Percentiles rank a stretch among this genome's conserved stretches.
phyloP scores from a whole-genome alignment of 306 rosid genomes.

The Quercus ilex region DNA sequence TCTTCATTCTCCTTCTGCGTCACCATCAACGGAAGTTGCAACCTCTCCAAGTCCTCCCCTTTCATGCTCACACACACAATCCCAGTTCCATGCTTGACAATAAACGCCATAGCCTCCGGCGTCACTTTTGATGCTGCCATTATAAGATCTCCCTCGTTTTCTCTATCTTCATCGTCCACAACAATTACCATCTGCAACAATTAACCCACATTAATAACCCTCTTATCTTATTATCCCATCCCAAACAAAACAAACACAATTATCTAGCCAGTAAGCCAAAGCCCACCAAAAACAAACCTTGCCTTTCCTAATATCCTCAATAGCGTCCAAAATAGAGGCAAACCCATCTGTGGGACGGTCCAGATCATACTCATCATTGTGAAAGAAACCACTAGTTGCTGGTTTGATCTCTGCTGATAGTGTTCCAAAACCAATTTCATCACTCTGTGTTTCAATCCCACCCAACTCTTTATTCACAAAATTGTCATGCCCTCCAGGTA shows the following conservation, averaged over 20 bases:
- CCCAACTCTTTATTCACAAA: background rate
- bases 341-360: constrained; percentile 24
- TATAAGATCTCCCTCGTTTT: constrained; percentile 41
- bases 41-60: constrained; percentile 31
- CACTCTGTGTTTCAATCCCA: constrained; percentile 24
- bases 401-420: constrained; percentile 27
- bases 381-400: constrained; percentile 10
- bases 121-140: constrained; percentile 36
- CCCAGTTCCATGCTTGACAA: constrained; percentile 38
- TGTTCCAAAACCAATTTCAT: constrained; percentile 32
- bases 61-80: constrained; percentile 46
- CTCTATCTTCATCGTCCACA: constrained; percentile 43
- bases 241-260: background rate
- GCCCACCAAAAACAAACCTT: constrained; percentile 20
- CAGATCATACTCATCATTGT: constrained; percentile 30
- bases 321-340: constrained; percentile 33
- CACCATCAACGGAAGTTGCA: constrained; percentile 39
- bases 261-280: too few species aligned
- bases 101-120: constrained; percentile 32
- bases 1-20: constrained; percentile 29
- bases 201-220: constrained; percentile 1
- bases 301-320: constrained; percentile 36
- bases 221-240: background rate
- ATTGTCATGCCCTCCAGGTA: constrained; percentile 29
- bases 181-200: constrained; percentile 34